These are phyloP conservation scores for Populus euphratica DNA, from an alignment of 345 rosid species.

Conservation along the genomic window DNA sequence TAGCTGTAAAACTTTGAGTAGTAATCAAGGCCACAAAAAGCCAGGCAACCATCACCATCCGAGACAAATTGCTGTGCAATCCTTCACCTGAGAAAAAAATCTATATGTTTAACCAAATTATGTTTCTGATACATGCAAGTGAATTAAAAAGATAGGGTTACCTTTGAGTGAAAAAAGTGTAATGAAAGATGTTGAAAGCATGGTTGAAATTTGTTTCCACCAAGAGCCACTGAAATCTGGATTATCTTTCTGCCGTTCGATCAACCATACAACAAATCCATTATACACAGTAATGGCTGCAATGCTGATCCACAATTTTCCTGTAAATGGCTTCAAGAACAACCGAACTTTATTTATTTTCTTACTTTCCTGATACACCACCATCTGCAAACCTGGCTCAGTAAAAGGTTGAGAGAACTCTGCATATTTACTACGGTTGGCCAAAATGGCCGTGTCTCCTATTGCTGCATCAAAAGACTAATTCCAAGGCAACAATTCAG, in stretches of 20 bases:
- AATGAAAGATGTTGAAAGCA: constrained; percentile 24
- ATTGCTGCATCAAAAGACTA: constrained; percentile 26
- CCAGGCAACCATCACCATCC: constrained; percentile 29
- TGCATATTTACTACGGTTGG: constrained; percentile 9
- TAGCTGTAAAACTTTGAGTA: constrained; percentile 23
- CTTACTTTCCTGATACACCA: constrained; percentile 2
- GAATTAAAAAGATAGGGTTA: background rate
- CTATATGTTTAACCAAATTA: background rate
- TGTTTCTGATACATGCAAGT: background rate
- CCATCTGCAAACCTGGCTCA: constrained; percentile 18
- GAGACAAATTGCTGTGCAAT: constrained; percentile 26
- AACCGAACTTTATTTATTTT: constrained; percentile 16
- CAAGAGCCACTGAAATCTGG: background rate
- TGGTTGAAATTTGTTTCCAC: constrained; percentile 12
- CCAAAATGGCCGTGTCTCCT: constrained; percentile 24
- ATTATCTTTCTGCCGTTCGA: constrained; percentile 6
- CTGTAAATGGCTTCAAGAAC: constrained; percentile 24
- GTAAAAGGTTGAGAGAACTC: constrained; percentile 31
- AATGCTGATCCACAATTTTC: constrained; percentile 16
- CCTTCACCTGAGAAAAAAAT: constrained; percentile 2
- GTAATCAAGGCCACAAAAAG: constrained; percentile 22
- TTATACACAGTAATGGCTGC: background rate
- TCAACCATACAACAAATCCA: background rate
- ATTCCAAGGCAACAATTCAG: too few relatives aligned
- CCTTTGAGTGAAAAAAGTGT: constrained; percentile 29